Percentiles rank a stretch among this genome's conserved stretches.
Conservation (phyloP, 75 land plant genomes). For the Chamaecyparis obtusa region DNA sequence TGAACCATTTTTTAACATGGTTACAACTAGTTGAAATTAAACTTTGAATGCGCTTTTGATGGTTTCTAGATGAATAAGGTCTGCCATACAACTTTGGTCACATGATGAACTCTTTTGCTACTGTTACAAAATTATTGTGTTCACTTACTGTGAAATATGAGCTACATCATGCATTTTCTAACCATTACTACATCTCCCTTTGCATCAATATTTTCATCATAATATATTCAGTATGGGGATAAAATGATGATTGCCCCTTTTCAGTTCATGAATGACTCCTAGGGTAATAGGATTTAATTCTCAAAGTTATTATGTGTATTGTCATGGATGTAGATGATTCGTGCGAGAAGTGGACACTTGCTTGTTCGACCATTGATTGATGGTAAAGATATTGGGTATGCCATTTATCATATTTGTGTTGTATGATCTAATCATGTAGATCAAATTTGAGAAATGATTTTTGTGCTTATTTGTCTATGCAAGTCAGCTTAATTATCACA, state of each 20-base stretch:
- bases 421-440: neutral
- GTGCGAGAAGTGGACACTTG: constrained; percentile 39
- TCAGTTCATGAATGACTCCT: neutral
- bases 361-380: constrained; percentile 41
- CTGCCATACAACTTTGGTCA: neutral
- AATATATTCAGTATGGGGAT: neutral
- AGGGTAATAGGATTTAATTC: neutral
- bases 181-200: neutral
- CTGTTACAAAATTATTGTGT: neutral
- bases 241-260: neutral
- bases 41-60: neutral
- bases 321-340: constrained; percentile 26
- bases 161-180: neutral
- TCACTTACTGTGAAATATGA: neutral
- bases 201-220: neutral
- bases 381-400: constrained; percentile 49
- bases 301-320: neutral
- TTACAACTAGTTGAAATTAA: neutral
- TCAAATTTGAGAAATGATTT: neutral
- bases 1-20: neutral
- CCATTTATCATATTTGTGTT: neutral
- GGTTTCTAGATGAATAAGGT: neutral
- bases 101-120: neutral
- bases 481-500: neutral
- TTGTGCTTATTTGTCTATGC: neutral